phyloP scores from a whole-genome alignment of 495 filamentous ascomycete genomes.

The Bombardia bombarda region DNA sequence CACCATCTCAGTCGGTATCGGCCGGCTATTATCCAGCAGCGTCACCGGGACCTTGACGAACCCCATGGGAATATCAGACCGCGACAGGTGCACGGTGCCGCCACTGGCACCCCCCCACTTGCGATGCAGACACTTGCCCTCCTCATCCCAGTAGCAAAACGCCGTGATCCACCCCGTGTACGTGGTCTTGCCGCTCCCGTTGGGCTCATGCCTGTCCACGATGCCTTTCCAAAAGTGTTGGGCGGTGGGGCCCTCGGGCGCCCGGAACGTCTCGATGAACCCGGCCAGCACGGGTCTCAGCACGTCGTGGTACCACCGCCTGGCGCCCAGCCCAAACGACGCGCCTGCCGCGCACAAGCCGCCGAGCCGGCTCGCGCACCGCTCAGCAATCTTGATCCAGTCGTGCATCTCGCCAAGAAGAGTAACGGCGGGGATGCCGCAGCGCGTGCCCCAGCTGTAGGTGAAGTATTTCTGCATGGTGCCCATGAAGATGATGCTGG shows the following conservation, averaged over 20 bases:
- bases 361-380: slow-evolving; percentile 17
- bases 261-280: slow-evolving; percentile 25
- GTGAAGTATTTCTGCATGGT: slow-evolving; percentile 40
- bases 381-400: slow-evolving; percentile 29
- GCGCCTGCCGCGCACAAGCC: no score
- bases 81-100: slow-evolving; percentile 10
- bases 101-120: not conserved
- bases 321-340: slow-evolving; percentile 23
- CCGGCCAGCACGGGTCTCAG: slow-evolving; percentile 26
- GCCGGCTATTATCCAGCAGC: slow-evolving; percentile 19
- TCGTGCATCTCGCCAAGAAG: slow-evolving; percentile 31
- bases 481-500: slow-evolving; percentile 37
- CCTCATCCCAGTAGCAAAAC: slow-evolving; percentile 36
- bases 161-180: slow-evolving; percentile 36
- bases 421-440: slow-evolving; percentile 36
- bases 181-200: slow-evolving; percentile 28
- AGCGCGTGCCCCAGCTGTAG: slow-evolving; percentile 28
- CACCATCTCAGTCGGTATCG: slow-evolving; percentile 29
- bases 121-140: slow-evolving; percentile 26
- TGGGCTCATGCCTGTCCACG: slow-evolving; percentile 20
- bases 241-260: slow-evolving; percentile 17
- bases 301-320: slow-evolving; percentile 17
- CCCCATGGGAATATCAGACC: slow-evolving; percentile 29
- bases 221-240: slow-evolving; percentile 30
- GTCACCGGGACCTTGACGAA: slow-evolving; percentile 30